These are phyloP conservation scores for Chimonanthus praecox DNA, from an alignment of 164 flowering plant species.

Conservation along the genomic window DNA sequence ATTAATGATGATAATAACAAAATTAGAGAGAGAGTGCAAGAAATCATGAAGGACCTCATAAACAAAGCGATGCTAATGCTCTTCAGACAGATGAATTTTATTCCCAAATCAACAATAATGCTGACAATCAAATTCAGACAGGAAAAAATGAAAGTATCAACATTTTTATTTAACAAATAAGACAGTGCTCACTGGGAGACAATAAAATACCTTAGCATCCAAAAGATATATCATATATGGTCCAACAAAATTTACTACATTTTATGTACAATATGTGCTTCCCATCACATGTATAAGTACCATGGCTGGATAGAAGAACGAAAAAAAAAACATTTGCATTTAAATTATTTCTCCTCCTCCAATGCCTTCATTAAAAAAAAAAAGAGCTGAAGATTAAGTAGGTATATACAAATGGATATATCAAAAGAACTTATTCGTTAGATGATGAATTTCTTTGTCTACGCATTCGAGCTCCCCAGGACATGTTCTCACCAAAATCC, in stretches of 20 bases:
- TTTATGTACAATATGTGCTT: background rate
- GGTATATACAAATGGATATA: no score
- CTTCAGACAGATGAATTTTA: no score
- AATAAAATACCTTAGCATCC: no score
- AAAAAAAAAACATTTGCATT: background rate
- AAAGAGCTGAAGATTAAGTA: background rate
- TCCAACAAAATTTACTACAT: background rate
- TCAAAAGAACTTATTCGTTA: background rate
- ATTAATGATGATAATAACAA: no score
- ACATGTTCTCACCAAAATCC: constrained; percentile 43
- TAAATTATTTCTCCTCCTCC: background rate
- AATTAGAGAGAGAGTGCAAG: no score
- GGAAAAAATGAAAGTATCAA: no score
- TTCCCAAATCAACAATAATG: no score
- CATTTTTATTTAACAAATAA: no score
- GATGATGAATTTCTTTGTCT: constrained; percentile 37
- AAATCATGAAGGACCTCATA: no score
- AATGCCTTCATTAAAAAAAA: background rate
- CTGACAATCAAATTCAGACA: no score
- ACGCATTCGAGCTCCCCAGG: constrained; percentile 94
- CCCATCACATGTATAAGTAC: background rate
- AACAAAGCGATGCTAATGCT: no score
- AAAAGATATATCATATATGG: no score
- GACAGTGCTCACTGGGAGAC: background rate
- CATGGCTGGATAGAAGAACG: background rate